Base-by-base conservation (phyloP, 2,329 filamentous ascomycete genomes). In the Venturia effusa region DNA sequence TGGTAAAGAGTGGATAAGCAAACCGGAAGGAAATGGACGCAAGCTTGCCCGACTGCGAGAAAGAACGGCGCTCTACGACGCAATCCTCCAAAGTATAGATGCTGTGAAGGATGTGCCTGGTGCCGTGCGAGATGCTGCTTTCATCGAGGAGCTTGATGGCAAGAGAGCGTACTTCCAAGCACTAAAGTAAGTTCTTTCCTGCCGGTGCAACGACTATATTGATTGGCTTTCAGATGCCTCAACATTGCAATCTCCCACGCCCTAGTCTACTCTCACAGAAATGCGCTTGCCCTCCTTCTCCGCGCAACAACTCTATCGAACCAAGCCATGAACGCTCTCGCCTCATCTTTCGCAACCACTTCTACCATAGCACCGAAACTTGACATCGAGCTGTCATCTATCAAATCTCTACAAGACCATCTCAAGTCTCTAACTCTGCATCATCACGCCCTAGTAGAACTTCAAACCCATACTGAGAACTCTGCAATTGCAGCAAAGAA, bases 91-190 rank as follows among this genome's bases (percentile, higher is more conserved):
- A 75, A 97, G 91, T 74, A 80, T 99, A 66, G 89, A 97, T 68
- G 90, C 92, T 4, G 86, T 97, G 73, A 90, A 89, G 70, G 91
- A 96, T 66, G 81, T 99, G 17, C 89, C 92, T 2, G 94, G 94
- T 74, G 89, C 97, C 22, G 91, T 91, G 41, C 88, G 91, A 51
- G 94, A 99, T 70, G 82, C 85, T 48, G 80, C 78, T 19, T 89
- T 99, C 68, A 80, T 92, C 4, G 78, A 82, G 57, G 90, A 94
- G 73, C 79, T 99, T n/a, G 85, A 90, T 64, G 85, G 85, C 40
- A 93, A 90, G 68, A 81, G 84, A 41, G 81, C 84, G 66, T 97
- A 97, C 76, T 99, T 97, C 78, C 84, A 87, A 66, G 89, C 94
- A 11, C 80, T 97, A 64, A 96, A 93, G 87, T 92, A 80, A 73